Evolutionary conservation across 1,284 basidiomycete genomes (phyloP).

Genomic region (Apiotrichum laibachii): DNA sequence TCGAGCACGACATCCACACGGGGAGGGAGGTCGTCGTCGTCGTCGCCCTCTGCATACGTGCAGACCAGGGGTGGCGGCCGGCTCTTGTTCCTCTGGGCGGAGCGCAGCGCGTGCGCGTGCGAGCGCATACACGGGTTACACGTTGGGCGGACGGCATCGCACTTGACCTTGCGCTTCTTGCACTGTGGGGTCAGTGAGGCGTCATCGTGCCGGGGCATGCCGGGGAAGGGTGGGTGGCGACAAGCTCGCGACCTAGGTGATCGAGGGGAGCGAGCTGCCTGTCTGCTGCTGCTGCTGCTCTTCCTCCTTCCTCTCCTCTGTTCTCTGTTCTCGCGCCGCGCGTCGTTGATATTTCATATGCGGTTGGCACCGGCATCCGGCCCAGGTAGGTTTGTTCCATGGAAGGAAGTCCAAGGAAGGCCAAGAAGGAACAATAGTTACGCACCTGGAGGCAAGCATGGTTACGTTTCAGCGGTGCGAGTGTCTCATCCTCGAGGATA

Average conservation of each 20-base stretch:
- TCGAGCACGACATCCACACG: neutral
- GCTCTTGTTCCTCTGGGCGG: slow-evolving; percentile 38
- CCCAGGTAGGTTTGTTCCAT: too few species aligned
- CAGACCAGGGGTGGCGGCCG: slow-evolving; percentile 33
- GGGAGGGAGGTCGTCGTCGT: slow-evolving; percentile 16
- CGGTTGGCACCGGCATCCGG: too few species aligned
- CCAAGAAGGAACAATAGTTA: neutral
- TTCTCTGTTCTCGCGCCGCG: neutral
- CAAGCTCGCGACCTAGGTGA: too few species aligned
- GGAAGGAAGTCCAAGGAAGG: neutral
- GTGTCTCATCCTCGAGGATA: slow-evolving; percentile 41
- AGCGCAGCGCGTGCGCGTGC: slow-evolving; percentile 44
- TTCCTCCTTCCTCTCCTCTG: too few species aligned
- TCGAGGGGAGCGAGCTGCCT: too few species aligned
- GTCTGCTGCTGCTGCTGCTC: too few species aligned
- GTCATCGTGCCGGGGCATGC: neutral
- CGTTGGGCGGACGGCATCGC: slow-evolving; percentile 40
- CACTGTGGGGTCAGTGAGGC: slow-evolving; percentile 25
- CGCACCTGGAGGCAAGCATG: slow-evolving; percentile 40
- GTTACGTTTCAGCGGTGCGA: slow-evolving; percentile 47
- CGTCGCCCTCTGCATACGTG: slow-evolving; percentile 37
- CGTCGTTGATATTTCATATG: neutral
- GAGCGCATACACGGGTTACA: slow-evolving; percentile 47
- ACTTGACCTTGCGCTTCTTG: slow-evolving; percentile 49
- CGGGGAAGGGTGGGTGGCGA: too few species aligned